phyloP scores from a whole-genome alignment of 2,329 filamentous ascomycete species.

The Cercospora zeina region DNA sequence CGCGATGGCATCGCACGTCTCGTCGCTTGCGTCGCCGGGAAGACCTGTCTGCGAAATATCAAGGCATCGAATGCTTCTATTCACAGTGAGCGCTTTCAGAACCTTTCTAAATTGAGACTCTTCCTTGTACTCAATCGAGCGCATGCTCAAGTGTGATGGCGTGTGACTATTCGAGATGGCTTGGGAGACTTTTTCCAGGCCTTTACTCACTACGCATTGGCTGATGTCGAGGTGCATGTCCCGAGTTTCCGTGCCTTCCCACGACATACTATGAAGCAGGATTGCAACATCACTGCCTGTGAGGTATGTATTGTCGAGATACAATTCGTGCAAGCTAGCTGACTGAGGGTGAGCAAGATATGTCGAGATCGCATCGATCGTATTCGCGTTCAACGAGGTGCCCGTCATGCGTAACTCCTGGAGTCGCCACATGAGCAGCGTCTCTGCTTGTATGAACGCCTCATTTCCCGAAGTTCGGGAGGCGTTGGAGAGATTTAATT shows the following conservation, averaged over 20 bases:
- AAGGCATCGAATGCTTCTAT: slow-evolving; percentile 63
- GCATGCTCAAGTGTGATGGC: slow-evolving; percentile 64
- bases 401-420: slow-evolving; percentile 66
- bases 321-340: slow-evolving; percentile 60
- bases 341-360: slow-evolving; percentile 60
- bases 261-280: slow-evolving; percentile 64
- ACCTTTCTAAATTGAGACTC: slow-evolving; percentile 65
- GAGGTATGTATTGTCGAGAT: slow-evolving; percentile 66
- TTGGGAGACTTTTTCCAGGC: slow-evolving; percentile 54
- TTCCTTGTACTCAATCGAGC: slow-evolving; percentile 67
- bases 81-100: slow-evolving; percentile 61
- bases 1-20: slow-evolving; percentile 65
- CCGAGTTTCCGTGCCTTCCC: slow-evolving; percentile 46
- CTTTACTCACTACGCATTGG: slow-evolving; percentile 59
- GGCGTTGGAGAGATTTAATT: slow-evolving; percentile 65
- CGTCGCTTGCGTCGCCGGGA: slow-evolving; percentile 66
- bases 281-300: slow-evolving; percentile 65
- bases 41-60: slow-evolving; percentile 71
- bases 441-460: slow-evolving; percentile 65
- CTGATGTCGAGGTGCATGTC: slow-evolving; percentile 67
- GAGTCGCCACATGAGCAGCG: slow-evolving; percentile 65
- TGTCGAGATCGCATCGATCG: slow-evolving; percentile 62
- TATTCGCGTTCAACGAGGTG: slow-evolving; percentile 61
- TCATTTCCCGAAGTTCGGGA: slow-evolving; percentile 63
- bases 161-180: slow-evolving; percentile 56